Base-by-base conservation (phyloP, 305 asterid genomes). In the Solanum hybrid region DNA sequence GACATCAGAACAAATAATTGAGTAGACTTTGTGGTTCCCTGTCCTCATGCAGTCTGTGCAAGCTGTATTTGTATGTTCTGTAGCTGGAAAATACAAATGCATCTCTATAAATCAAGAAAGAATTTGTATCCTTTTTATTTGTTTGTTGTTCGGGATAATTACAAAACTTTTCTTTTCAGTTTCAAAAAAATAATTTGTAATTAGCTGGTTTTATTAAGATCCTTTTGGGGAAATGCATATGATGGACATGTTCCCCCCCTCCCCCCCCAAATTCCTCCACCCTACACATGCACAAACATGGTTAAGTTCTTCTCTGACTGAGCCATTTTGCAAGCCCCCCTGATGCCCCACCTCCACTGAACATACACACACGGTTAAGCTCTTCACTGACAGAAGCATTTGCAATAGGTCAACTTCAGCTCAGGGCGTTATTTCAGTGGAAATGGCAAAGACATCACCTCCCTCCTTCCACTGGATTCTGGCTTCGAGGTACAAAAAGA, bases 401-500 rank as follows among this genome's bases (percentile, higher is more conserved):
- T 90, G 80, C 90, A 89, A 90, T 96, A 97, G 99, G 99, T 97
- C 87, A 97, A 96, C 93, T 97, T 94, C 93, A 97, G 99, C 93
- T 97, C 99, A 31, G 99, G 99, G 85, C 92, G 98, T 86, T 97
- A 97, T 89, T 97, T 97, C 92, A 93, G 96, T 88, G 97, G 97
- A 88, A 94, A 94, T 89, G 94, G 72, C 85, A 91, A 93, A 88
- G 98, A 95, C 87, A 40, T 93, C 89, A 90, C 92, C 75, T 94
- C 98, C 66, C 93, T 88, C 91, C 99, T 97, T 88, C 99, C 99
- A 37, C 95, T 95, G 90, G 99, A 97, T 96, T 98, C 98, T 93
- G 99, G 99, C 32, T 96, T 97, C 37, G 99, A 97, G 99, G 99
- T 97, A 71, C 69, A 93, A 46, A 87, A 86, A 79, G 17, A 89